Base-by-base conservation (phyloP, 345 rosid genomes). In the Gossypium rotundifolium region DNA sequence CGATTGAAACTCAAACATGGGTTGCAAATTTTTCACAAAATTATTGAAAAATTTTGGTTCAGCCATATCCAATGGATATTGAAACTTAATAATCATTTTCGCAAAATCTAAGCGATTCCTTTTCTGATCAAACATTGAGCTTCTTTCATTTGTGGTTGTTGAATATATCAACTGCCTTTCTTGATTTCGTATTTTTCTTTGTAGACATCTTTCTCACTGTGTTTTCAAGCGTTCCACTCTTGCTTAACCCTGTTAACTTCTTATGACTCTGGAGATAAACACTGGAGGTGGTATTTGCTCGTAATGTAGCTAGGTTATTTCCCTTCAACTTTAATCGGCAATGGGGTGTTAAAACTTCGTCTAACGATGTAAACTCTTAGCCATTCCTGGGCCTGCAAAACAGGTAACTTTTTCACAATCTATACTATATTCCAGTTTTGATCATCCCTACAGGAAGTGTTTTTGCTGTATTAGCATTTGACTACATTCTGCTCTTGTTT, bases 241-340 rank as follows among this genome's bases (percentile, higher is more conserved):
- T 98, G 5, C 86, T 93, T 77, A 97, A 95, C 75, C 97, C 93
- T 88, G 98, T 96, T 18, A 93, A 95, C 88, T 33, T 33, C 38
- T 33, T 33, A 95, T 95, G 98, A 93, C 91, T 80, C 89, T 94
- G 33, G 98, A 91, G 76, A 93, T 95, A 59, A 80, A 84, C 96
- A 42, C 85, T 91, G 23, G 97, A 93, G 78, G 94, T 93, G 74
- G 84, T 87, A 53, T 95, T 95, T 82, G 94, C 99, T 71, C 94
- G 94, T 77, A 83, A 71, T 78, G 97, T 93, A 57, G 99, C 99
- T 80, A 91, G 99, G 99, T 95, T 77, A 74, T 78, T 74, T 72
- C 65, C 45, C 74, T 67, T 64, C 17, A 3, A 7, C 22, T n/a
- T 64, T 5, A 45, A 38, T 68, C 69, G 59, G 44, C 16, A 60